Evolutionary conservation across 116 monocot genomes (phyloP), one percentile per base, ranked within the genome.

Genomic region (Thalassia testudinum): DNA sequence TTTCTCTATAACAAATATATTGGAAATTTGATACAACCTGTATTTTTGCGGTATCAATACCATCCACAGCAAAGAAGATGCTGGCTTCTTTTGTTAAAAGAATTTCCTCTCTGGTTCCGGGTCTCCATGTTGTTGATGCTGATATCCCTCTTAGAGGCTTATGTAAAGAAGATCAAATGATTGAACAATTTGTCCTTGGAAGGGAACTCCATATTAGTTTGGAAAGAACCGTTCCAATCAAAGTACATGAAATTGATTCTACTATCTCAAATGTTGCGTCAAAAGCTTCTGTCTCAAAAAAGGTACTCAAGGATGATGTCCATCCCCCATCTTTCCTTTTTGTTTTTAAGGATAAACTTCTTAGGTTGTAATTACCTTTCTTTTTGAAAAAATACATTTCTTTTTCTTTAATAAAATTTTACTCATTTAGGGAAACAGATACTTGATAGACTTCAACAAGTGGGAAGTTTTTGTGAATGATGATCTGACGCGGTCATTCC

Each of bases 381-480:
- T n/a, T n/a, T n/a, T n/a, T n/a, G n/a, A n/a, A n/a, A n/a, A n/a
- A n/a, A n/a, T n/a, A n/a, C n/a, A n/a, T n/a, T n/a, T n/a, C n/a
- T 34, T 34, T 34, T 34, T 3, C 6, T 34, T 34, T 34, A 5
- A 34, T 5, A 34, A 10, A 17, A 21, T 45, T 54, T 7, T 18
- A 34, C 10, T 49, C 30, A 37, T 53, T 43, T 16, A 63, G 43
- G 45, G 48, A 58, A 26, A 17, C 60, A 87, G 95, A 53, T 79
- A 77, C 40, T 77, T 58, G 67, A 79, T 97, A 68, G 85, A 81
- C 42, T 97, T 97, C 49, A 79, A 68, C 50, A 82, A 89, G 63
- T 89, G 88, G 95, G 89, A 76, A 27, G 64, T 59, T 55, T 88
- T 97, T 73, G 65, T 82, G 25, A 97, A 97, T 64, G 95, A 97